Percentiles rank a stretch among this genome's conserved stretches.
phyloP scores from a whole-genome alignment of 2,329 filamentous ascomycete species.

The Zymoseptoria crescenta region DNA sequence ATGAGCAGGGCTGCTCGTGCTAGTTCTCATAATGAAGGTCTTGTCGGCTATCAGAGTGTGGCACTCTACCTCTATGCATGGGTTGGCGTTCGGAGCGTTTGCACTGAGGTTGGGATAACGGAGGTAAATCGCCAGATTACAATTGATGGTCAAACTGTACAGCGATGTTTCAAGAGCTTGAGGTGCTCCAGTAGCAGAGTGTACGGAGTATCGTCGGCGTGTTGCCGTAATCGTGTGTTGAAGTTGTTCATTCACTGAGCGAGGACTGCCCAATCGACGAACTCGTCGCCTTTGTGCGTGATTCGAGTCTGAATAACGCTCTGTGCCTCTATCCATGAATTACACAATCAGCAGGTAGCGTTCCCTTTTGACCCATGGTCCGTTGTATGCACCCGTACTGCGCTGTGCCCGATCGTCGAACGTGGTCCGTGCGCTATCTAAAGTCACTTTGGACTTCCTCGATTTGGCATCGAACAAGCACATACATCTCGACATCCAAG shows the following conservation, averaged over 20 bases:
- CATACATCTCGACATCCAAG: background rate
- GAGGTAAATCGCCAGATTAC: background rate
- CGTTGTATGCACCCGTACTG: background rate
- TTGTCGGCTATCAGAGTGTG: background rate
- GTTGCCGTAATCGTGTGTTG: background rate
- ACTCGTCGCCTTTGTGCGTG: background rate
- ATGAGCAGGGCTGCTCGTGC: conserved; percentile 87
- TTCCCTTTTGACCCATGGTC: background rate
- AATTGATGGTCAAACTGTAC: background rate
- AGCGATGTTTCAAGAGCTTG: background rate
- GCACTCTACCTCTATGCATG: conserved; percentile 3
- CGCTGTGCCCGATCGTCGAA: background rate
- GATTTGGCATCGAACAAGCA: background rate
- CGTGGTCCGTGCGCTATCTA: background rate
- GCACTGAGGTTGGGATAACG: background rate
- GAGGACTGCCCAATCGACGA: background rate
- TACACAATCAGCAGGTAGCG: background rate
- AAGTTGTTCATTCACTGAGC: background rate
- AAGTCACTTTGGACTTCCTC: background rate
- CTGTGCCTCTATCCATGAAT: background rate
- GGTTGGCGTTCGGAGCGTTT: conserved; percentile 5
- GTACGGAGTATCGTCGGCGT: background rate
- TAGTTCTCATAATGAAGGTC: conserved; percentile 33
- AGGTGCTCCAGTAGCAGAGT: background rate
- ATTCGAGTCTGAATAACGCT: background rate